These are phyloP conservation scores for Penicillium aurantiogriseum DNA, from an alignment of 2,329 filamentous ascomycete genomes.

Conservation along the genomic window DNA sequence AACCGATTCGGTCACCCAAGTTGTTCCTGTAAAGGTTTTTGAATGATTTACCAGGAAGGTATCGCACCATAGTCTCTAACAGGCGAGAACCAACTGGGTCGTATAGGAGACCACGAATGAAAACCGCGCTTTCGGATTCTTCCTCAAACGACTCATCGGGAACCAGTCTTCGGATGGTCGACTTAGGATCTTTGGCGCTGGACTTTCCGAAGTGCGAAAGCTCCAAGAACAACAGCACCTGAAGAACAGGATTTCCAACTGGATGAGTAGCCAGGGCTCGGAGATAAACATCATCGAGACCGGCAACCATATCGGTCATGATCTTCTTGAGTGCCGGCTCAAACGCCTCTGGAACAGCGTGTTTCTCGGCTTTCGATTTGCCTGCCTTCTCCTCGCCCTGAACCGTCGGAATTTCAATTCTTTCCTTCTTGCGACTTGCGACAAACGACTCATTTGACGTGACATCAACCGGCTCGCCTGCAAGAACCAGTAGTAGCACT, in stretches of 20 bases:
- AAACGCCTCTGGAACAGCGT: constrained; percentile 75
- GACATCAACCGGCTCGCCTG: constrained; percentile 75
- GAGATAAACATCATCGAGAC: constrained; percentile 75
- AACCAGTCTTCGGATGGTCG: constrained; percentile 73
- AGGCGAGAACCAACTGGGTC: constrained; percentile 87
- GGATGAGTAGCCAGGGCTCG: constrained; percentile 83
- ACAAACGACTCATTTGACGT: constrained; percentile 69
- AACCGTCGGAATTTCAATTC: constrained; percentile 61
- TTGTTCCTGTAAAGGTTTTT: constrained; percentile 79
- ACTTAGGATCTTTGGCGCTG: constrained; percentile 62
- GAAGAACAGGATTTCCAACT: constrained; percentile 88
- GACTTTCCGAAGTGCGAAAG: constrained; percentile 69
- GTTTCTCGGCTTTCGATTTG: constrained; percentile 46
- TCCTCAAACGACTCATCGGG: constrained; percentile 76
- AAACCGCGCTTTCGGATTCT: constrained; percentile 69
- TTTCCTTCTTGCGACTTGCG: constrained; percentile 90
- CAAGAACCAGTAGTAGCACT: constrained; percentile 79
- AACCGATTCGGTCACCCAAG: constrained; percentile 76
- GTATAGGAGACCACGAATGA: constrained; percentile 84
- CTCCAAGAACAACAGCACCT: constrained; percentile 84
- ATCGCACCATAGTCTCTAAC: constrained; percentile 78
- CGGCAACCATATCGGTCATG: constrained; percentile 70
- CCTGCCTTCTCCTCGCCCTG: constrained; percentile 49
- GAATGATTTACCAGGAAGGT: constrained; percentile 84
- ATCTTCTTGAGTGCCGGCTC: constrained; percentile 74